phyloP scores from a whole-genome alignment of 495 filamentous ascomycete species.

The Trypethelium eluteriae region DNA sequence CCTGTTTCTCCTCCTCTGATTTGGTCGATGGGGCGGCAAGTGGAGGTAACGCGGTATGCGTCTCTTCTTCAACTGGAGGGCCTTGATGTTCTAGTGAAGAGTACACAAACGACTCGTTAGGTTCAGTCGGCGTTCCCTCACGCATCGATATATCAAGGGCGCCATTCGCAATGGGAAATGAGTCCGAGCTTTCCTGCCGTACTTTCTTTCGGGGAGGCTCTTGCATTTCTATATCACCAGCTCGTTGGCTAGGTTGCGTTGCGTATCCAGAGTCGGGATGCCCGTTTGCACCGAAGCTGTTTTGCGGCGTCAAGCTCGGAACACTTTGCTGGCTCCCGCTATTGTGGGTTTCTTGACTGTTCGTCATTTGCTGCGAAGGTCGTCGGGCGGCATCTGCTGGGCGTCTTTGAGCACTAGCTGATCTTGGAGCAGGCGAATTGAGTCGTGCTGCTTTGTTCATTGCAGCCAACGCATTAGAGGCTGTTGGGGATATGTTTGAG shows the following conservation, averaged over 20 bases:
- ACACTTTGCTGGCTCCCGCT: constrained; percentile 61
- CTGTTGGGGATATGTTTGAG: constrained; percentile 87
- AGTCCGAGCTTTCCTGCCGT: constrained; percentile 34
- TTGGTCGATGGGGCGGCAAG: constrained; percentile 59
- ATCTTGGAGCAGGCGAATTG: constrained; percentile 70
- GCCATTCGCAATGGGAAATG: constrained; percentile 14
- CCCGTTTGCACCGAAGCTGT: constrained; percentile 49
- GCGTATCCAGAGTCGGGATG: constrained; percentile 50
- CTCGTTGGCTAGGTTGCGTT: constrained; percentile 33
- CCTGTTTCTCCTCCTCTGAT: constrained; percentile 64
- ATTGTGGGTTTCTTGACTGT: constrained; percentile 52
- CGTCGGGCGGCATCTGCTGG: constrained; percentile 41
- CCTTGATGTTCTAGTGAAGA: constrained; percentile 45
- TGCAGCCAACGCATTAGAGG: constrained; percentile 83
- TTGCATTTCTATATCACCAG: constrained; percentile 40
- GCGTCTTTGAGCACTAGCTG: constrained; percentile 44
- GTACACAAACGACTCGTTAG: constrained; percentile 76
- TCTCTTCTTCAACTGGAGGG: constrained; percentile 34
- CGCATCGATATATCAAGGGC: constrained; percentile 42
- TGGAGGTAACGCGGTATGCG: constrained; percentile 50
- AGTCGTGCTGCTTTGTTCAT: constrained; percentile 86
- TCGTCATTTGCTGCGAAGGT: constrained; percentile 57
- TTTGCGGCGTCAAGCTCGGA: constrained; percentile 55
- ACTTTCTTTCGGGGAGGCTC: constrained; percentile 85
- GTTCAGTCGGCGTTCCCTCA: constrained; percentile 69